phyloP scores from a whole-genome alignment of 306 rosid genomes.

The Vigna radiata region DNA sequence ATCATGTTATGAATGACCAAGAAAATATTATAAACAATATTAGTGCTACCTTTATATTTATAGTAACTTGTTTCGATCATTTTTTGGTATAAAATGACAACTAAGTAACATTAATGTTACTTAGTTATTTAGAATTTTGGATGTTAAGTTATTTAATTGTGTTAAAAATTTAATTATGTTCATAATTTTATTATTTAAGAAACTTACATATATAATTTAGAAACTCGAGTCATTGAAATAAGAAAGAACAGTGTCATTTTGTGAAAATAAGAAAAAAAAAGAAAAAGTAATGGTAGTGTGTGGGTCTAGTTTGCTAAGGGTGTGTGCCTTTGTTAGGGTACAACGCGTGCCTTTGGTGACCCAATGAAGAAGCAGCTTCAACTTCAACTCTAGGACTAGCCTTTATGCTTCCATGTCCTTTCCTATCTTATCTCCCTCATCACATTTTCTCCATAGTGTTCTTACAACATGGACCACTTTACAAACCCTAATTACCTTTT shows the following conservation, averaged over 20 bases:
- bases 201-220: no score
- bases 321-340: slow-evolving; percentile 56
- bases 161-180: no score
- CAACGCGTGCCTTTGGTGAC: slow-evolving; percentile 56
- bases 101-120: no score
- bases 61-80: no score
- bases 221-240: no score
- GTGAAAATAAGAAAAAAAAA: neutral
- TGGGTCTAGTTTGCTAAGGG: slow-evolving; percentile 46
- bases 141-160: no score
- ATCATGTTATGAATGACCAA: neutral
- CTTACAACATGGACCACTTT: slow-evolving; percentile 17
- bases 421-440: neutral
- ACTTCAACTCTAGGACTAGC: slow-evolving; percentile 5
- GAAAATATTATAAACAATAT: neutral
- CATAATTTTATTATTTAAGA: no score
- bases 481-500: neutral
- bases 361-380: slow-evolving; percentile 25
- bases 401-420: slow-evolving; percentile 26
- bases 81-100: no score
- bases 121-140: no score
- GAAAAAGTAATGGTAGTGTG: neutral
- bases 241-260: no score
- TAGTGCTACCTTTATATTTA: neutral
- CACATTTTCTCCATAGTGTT: neutral